Evolutionary conservation across 352 stramenopile species (phyloP), one percentile per base, ranked within the genome.

Genomic region (Globisporangium yorkense): DNA sequence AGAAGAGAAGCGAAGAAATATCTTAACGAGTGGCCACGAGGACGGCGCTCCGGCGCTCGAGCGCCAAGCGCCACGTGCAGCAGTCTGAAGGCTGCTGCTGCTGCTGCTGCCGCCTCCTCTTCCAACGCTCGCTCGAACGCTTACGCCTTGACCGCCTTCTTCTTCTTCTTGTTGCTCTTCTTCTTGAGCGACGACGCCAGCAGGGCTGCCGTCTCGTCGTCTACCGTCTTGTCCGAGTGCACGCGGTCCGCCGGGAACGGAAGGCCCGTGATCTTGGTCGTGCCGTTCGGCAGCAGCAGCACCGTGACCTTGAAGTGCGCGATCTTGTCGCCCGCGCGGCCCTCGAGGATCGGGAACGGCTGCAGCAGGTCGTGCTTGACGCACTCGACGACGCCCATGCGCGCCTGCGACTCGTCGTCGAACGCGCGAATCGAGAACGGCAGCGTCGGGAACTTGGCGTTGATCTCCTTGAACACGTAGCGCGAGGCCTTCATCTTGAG

Each of bases 281-380:
- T 98, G 65, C 97, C 97, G 41, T 84, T 97, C 33, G 96, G 91
- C 59, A 99, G 69, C 49, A 99, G 81, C 54, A 99, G 79, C 48
- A 99, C 93, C 13, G 98, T 99, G 56, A 91, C 96, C 87, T 99
- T 99, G 79, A 99, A 98, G 78, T 99, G 98, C 5, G 95, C 97
- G 35, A 99, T 92, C 68, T 98, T 96, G 54, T 98, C 96, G 49
- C 94, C 96, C 12, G 78, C 72, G 53, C 92, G 87, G 59, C 97
- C 97, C 71, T 98, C 88, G 58, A 99, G 78, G 61, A 99, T 97
- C 33, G 97, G 97, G 75, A 99, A 99, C 5, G 96, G 87, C 65
- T 96, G 88, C 59, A 99, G 73, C 24, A 99, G 79, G 57, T 98
- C 94, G 79, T 99, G 97, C 63, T 93, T 94, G 57, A 99, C 82